phyloP scores from a whole-genome alignment of 2,329 filamentous ascomycete species.

The Botryosphaeria dothidea region DNA sequence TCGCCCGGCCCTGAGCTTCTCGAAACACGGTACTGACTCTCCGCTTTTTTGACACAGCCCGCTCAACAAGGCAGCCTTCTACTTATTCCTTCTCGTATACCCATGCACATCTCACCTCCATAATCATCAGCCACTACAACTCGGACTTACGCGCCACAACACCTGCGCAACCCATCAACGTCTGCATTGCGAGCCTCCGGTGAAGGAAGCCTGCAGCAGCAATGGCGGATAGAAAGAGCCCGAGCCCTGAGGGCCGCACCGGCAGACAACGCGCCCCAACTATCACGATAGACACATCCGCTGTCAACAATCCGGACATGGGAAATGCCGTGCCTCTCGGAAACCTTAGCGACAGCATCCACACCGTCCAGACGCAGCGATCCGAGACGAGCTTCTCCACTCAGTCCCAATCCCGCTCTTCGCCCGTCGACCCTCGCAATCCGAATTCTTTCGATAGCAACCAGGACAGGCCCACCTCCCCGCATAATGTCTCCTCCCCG shows the following conservation, averaged over 20 bases:
- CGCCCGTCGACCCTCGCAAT: constrained; percentile 40
- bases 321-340: constrained; percentile 36
- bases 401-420: constrained; percentile 32
- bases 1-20: background rate
- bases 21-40: constrained; percentile 6
- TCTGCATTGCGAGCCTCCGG: background rate
- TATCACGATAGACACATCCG: constrained; percentile 55
- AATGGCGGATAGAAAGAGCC: constrained; percentile 32
- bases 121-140: constrained; percentile 11
- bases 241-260: constrained; percentile 23
- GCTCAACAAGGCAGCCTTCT: background rate
- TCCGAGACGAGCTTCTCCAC: constrained; percentile 22
- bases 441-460: constrained; percentile 65
- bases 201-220: constrained; percentile 18
- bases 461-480: constrained; percentile 65
- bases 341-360: constrained; percentile 28
- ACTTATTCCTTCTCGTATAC: constrained; percentile 16
- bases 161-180: background rate
- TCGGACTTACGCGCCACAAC: background rate
- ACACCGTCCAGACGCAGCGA: constrained; percentile 25
- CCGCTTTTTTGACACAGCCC: constrained; percentile 8
- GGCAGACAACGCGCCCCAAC: constrained; percentile 48
- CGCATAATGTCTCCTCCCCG: constrained; percentile 68
- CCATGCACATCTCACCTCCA: constrained; percentile 15
- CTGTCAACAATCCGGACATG: constrained; percentile 41